phyloP scores from a whole-genome alignment of 371 early-diverging fungal genomes.

The Sporodiniella umbellata region DNA sequence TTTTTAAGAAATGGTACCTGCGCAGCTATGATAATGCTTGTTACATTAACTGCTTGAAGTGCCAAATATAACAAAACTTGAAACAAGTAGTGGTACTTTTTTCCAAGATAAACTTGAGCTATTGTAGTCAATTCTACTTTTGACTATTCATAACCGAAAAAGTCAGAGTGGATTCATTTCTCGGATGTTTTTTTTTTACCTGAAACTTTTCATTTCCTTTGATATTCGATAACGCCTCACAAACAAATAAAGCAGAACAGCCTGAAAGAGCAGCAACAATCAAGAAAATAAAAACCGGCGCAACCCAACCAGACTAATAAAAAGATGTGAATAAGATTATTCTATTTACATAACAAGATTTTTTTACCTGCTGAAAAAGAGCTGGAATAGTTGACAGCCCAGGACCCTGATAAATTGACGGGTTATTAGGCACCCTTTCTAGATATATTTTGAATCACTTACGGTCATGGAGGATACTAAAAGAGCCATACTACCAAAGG shows the following conservation, averaged over 20 bases:
- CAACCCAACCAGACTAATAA: constrained; percentile 38
- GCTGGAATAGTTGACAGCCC: constrained; percentile 44
- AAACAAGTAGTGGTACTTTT: constrained; percentile 48
- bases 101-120: constrained; percentile 53
- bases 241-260: constrained; percentile 64
- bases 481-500: constrained; percentile 33
- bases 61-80: constrained; percentile 54
- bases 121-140: constrained; percentile 59
- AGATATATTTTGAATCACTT: constrained; percentile 2
- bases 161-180: not conserved
- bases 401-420: constrained; percentile 26
- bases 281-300: constrained; percentile 45
- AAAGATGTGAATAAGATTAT: not conserved
- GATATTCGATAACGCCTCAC: constrained; percentile 76
- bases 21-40: constrained; percentile 59
- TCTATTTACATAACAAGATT: not conserved
- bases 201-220: constrained; percentile 74
- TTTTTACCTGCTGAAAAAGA: constrained; percentile 37
- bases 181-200: constrained; percentile 25
- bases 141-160: constrained; percentile 13
- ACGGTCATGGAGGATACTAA: constrained; percentile 46
- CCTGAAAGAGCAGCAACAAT: constrained; percentile 45
- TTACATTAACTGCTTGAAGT: constrained; percentile 57
- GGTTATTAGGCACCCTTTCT: not conserved
- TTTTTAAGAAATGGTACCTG: constrained; percentile 41